Evolutionary conservation across 345 rosid genomes (phyloP).

Genomic region (Rhizophora apiculata): DNA sequence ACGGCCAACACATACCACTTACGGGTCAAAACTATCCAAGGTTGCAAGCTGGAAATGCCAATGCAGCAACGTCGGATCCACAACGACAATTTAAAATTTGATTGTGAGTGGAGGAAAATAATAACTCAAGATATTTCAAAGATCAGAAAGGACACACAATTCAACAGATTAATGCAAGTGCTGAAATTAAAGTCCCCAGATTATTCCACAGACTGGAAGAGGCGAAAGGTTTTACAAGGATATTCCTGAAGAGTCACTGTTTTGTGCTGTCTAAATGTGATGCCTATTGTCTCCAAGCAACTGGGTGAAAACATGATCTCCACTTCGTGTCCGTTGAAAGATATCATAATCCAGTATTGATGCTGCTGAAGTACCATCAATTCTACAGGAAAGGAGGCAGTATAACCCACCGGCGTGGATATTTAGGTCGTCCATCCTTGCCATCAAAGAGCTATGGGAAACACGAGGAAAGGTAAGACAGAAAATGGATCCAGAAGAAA

Average conservation of each 20-base stretch:
- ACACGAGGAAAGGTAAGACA: background rate
- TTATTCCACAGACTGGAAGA: slow-evolving; percentile 1
- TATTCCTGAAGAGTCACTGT: background rate
- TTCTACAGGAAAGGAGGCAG: slow-evolving; percentile 80
- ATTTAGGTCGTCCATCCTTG: slow-evolving; percentile 80
- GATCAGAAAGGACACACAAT: background rate
- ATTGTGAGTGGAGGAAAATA: background rate
- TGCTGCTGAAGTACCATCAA: background rate
- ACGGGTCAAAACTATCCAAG: too few relatives aligned
- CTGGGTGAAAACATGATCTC: background rate
- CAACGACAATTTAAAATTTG: background rate
- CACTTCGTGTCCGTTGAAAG: background rate
- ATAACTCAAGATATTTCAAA: background rate
- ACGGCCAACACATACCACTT: too few relatives aligned
- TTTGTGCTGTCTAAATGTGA: background rate
- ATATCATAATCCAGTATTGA: slow-evolving; percentile 7
- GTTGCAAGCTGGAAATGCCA: too few relatives aligned
- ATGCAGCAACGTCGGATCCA: too few relatives aligned
- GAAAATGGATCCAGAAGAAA: background rate
- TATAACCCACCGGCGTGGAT: slow-evolving; percentile 91
- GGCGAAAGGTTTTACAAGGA: background rate
- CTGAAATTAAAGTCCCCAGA: background rate
- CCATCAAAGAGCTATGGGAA: slow-evolving; percentile 77
- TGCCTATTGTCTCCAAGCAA: background rate
- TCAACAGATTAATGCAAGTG: background rate